A percentile compares a stretch with the other conserved stretches of the same genome.
These are phyloP conservation scores for Podospora tetraspora DNA, from an alignment of 495 filamentous ascomycete genomes.

Conservation along the genomic window DNA sequence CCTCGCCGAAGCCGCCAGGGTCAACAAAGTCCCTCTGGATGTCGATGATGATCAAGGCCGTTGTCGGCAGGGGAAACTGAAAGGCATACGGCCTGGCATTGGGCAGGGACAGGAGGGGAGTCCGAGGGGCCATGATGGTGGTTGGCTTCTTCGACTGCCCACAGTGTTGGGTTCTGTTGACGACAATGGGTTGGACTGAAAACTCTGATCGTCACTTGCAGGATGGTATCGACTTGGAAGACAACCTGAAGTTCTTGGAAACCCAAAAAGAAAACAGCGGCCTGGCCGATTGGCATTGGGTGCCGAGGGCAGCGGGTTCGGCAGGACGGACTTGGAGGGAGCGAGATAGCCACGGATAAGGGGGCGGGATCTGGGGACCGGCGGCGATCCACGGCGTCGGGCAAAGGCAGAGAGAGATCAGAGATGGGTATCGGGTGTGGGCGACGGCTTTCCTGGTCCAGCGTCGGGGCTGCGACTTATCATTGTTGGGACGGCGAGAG, in stretches of 20 bases:
- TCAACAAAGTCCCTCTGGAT: conserved; percentile 50
- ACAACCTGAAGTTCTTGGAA: not conserved
- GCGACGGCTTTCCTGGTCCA: not conserved
- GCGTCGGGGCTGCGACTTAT: conserved; percentile 2
- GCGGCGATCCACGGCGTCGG: not conserved
- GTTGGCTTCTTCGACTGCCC: too few species aligned
- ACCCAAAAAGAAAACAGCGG: not conserved
- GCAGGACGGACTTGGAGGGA: not conserved
- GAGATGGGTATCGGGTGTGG: not conserved
- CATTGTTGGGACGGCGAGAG: not conserved
- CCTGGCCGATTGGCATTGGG: not conserved
- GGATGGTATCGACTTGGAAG: not conserved
- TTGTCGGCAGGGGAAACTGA: conserved; percentile 36
- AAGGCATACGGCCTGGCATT: conserved; percentile 38
- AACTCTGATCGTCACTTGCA: not conserved
- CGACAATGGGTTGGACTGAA: not conserved
- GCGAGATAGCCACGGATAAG: conserved; percentile 11
- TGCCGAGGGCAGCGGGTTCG: not conserved
- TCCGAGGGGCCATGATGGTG: conserved; percentile 24
- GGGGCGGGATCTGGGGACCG: not conserved
- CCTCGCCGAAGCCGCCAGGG: conserved; percentile 39
- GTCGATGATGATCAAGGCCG: conserved; percentile 55
- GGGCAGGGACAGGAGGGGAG: conserved; percentile 28
- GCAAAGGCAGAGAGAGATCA: not conserved
- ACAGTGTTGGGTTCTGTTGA: not conserved